These are phyloP conservation scores for Collybiopsis confluens DNA, from an alignment of 768 basidiomycete genomes.

Conservation along the genomic window DNA sequence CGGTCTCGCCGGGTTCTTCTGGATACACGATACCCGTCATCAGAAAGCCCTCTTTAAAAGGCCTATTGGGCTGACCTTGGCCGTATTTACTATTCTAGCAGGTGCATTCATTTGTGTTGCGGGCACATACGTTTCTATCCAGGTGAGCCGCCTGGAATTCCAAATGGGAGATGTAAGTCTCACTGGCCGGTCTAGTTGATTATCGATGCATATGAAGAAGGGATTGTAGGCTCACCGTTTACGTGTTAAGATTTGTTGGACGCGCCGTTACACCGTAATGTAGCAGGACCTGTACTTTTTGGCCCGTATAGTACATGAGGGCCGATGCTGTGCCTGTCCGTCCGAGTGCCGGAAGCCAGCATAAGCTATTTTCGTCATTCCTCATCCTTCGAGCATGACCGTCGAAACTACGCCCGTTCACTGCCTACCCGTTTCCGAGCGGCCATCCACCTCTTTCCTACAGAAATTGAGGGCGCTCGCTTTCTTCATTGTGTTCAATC, in stretches of 20 bases:
- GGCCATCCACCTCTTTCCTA: constrained; percentile 51
- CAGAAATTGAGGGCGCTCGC: constrained; percentile 45
- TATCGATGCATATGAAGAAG: constrained; percentile 36
- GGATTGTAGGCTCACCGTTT: constrained; percentile 43
- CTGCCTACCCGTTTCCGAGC: constrained; percentile 47
- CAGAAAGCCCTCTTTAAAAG: constrained; percentile 27
- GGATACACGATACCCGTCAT: constrained; percentile 45
- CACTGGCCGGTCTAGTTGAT: constrained; percentile 35
- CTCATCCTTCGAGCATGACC: constrained; percentile 2
- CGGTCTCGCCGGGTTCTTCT: constrained; percentile 50
- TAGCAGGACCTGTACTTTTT: no score
- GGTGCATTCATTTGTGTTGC: constrained; percentile 51
- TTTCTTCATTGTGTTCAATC: constrained; percentile 55
- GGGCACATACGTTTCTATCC: constrained; percentile 49
- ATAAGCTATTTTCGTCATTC: no score
- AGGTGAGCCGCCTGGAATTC: constrained; percentile 25
- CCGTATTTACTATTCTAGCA: constrained; percentile 38
- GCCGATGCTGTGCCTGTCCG: no score
- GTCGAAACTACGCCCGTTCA: constrained; percentile 23
- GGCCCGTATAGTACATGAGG: no score
- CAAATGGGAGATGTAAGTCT: background rate
- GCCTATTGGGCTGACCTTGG: constrained; percentile 29
- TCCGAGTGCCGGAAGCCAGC: background rate
- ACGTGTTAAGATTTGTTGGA: constrained; percentile 28
- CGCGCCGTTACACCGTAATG: no score